Evolutionary conservation across 345 rosid species (phyloP).

Genomic region (Lepidium didymum): DNA sequence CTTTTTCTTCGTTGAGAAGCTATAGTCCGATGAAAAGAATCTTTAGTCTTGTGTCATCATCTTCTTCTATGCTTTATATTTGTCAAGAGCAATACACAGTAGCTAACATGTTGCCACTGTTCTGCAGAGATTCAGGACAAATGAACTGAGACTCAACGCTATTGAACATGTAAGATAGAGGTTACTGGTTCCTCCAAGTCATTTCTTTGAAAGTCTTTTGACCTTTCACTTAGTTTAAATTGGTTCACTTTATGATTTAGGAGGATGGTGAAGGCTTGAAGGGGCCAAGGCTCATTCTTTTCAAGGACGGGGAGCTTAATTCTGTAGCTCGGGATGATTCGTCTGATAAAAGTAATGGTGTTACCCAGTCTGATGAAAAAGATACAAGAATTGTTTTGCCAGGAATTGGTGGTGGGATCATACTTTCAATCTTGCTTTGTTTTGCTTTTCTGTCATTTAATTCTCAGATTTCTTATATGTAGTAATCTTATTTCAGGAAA

Average conservation of each 20-base stretch:
- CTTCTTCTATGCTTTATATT: neutral
- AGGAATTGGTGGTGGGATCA: constrained; percentile 39
- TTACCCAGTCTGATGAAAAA: constrained; percentile 18
- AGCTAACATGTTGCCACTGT: constrained; percentile 16
- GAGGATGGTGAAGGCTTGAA: constrained; percentile 54
- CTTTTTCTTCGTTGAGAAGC: neutral
- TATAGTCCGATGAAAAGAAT: neutral
- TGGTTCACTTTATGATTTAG: constrained; percentile 34
- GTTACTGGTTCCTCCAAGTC: neutral
- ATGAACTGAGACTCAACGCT: constrained; percentile 42
- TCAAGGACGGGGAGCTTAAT: constrained; percentile 40
- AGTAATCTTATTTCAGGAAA: constrained; percentile 38
- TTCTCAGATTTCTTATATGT: constrained; percentile 18
- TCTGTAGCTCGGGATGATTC: constrained; percentile 33
- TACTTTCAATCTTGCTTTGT: neutral
- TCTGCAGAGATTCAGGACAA: constrained; percentile 55
- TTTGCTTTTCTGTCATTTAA: neutral
- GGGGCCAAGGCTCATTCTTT: constrained; percentile 63
- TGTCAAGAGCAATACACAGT: neutral
- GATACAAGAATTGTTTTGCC: constrained; percentile 19
- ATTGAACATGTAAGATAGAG: constrained; percentile 48
- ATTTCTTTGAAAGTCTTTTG: neutral
- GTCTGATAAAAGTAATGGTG: constrained; percentile 20
- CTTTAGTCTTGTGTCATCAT: neutral
- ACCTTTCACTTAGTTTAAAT: neutral